Conservation (phyloP, 306 rosid species). For the Inga leiocalycina region DNA sequence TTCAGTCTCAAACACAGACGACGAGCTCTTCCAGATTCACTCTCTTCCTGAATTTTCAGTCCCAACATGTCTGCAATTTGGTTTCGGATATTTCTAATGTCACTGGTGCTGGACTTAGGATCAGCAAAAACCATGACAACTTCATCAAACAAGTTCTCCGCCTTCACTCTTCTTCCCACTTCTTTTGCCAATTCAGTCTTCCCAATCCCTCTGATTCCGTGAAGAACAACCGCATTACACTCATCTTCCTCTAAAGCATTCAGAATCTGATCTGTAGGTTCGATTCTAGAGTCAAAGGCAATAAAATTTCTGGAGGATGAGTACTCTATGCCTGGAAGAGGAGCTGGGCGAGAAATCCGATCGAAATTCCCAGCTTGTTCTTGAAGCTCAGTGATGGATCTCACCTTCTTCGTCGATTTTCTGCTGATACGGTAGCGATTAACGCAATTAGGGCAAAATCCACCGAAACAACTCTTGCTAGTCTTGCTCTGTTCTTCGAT, state of each 20-base stretch:
- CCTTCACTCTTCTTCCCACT: not conserved
- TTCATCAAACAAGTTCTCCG: not conserved
- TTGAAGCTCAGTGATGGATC: not conserved
- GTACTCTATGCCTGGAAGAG: conserved; percentile 12
- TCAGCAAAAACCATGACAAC: not conserved
- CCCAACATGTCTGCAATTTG: conserved; percentile 22
- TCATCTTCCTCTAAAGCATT: conserved; percentile 4
- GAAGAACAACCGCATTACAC: not conserved
- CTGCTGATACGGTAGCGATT: not conserved
- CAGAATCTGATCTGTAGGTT: not conserved
- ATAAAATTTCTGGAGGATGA: not conserved
- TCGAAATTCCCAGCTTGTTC: not conserved
- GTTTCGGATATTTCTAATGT: not conserved
- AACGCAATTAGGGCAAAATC: conserved; percentile 13
- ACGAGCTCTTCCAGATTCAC: not conserved
- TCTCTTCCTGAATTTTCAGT: conserved; percentile 5
- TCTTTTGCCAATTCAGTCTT: conserved; percentile 5
- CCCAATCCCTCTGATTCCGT: conserved; percentile 12
- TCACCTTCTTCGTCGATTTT: conserved; percentile 12
- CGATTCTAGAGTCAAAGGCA: not conserved
- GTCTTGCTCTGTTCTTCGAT: not conserved
- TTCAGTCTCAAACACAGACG: conserved; percentile 7
- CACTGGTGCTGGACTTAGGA: not conserved
- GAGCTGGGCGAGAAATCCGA: not conserved
- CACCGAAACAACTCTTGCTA: not conserved